Base-by-base conservation (phyloP, 192 early-diverging fungal genomes). In the Backusella tuberculispora region DNA sequence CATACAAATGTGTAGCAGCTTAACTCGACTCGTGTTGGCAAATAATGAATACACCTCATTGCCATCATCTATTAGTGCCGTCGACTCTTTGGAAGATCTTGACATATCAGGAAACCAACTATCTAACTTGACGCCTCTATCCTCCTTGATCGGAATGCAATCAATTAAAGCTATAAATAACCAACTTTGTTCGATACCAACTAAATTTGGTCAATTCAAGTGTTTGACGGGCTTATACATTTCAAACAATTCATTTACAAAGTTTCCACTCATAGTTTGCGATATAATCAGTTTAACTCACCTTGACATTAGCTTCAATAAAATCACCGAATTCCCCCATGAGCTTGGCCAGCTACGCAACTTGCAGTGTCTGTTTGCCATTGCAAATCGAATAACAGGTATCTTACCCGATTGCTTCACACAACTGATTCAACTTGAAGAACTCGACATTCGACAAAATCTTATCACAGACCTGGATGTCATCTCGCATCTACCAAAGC, bases 381-480 rank as follows among this genome's bases (percentile, higher is more conserved):
- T 92, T 82, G 93, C 90, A 19, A 97, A 97, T 73, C 76, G 87
- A 71, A 84, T 96, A 45, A 85, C 85, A 6, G 94, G 94, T 0
- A 80, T 78, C 19, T 78, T 97, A 13, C 94, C 95, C 4, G 76
- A 81, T 68, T 79, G 81, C 4, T 85, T 96, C 42, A 76, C 81
- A 10, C 66, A 87, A 0, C 83, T 96, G 26, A 64, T 74, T 10
- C 83, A 81, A 34, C 86, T 97, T 0, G 81, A 81, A 69, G 88
- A 92, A 71, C 83, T 97, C 21, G 95, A 97, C 74, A 84, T 96
- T 50, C 89, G 95, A 3, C 90, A 92, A 41, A 97, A 97, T 78
- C 74, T 80, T 19, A 89, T 97, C 63, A 88, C 92, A 71, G 89
- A 93, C 67, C 72, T 92, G n/a, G 83, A 87, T 38, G 76, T 89